Evolutionary conservation across 257 asterid genomes (phyloP).

Genomic region (Orobanche coerulescens): DNA sequence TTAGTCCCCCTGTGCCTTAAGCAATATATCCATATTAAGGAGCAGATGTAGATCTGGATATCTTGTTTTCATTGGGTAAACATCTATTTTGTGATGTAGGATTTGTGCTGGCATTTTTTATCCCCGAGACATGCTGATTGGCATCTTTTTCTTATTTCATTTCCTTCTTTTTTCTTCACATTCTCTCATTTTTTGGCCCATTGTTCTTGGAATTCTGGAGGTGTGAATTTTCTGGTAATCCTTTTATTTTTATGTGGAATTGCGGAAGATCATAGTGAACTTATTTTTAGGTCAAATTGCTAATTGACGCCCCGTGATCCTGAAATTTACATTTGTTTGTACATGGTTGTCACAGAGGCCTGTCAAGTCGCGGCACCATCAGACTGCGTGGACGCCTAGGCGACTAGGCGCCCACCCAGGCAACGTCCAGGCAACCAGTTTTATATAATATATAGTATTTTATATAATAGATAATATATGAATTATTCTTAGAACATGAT

Average conservation of each 20-base stretch:
- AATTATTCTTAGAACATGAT: no score
- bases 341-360: no score
- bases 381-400: no score
- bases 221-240: neutral
- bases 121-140: neutral
- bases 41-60: constrained; percentile 2
- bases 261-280: neutral
- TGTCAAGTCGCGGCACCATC: no score
- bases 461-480: no score
- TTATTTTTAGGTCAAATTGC: constrained; percentile 1
- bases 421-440: no score
- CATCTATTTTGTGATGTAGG: neutral
- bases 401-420: no score
- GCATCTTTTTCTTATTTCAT: neutral
- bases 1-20: neutral
- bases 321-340: neutral
- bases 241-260: neutral
- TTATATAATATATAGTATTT: no score
- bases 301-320: neutral
- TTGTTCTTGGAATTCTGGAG: neutral
- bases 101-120: neutral
- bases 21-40: constrained; percentile 4
- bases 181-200: neutral
- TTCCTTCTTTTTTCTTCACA: no score
- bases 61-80: constrained; percentile 7